These are phyloP conservation scores for Sphaerobolus stellatus DNA, from an alignment of 1,284 basidiomycete genomes.

Conservation along the genomic window DNA sequence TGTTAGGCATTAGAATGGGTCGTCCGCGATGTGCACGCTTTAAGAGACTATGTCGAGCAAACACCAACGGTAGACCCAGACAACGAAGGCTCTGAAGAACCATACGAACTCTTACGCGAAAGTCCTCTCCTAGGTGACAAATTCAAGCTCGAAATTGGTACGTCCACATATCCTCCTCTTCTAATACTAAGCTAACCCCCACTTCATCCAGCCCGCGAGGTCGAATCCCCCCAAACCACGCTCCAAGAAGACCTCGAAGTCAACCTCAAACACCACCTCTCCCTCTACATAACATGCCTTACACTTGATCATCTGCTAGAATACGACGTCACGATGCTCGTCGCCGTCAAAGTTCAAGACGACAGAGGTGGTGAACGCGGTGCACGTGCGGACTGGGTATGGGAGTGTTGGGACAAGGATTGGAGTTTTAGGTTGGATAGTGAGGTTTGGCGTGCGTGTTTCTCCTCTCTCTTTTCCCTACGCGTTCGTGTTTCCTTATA, in stretches of 20 bases:
- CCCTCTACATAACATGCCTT: conserved; percentile 65
- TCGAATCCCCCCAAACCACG: conserved; percentile 16
- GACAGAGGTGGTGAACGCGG: conserved; percentile 59
- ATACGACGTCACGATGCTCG: conserved; percentile 67
- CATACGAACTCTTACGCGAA: conserved; percentile 55
- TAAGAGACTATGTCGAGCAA: conserved; percentile 51
- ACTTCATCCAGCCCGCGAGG: conserved; percentile 13
- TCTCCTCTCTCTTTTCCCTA: conserved; percentile 12
- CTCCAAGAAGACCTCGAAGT: conserved; percentile 9
- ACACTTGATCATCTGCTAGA: conserved; percentile 55
- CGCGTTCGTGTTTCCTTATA: conserved; percentile 42
- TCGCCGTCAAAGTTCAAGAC: conserved; percentile 67
- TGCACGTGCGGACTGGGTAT: conserved; percentile 69
- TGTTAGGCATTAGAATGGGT: conserved; percentile 65
- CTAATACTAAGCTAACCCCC: conserved; percentile 8
- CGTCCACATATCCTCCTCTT: conserved; percentile 15
- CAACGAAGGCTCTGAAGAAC: conserved; percentile 16
- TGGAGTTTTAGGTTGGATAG: conserved; percentile 65
- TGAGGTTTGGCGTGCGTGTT: conserved; percentile 65
- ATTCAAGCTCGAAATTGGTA: conserved; percentile 70
- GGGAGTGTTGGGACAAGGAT: conserved; percentile 66
- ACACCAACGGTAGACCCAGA: conserved; percentile 10
- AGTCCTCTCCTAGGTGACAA: conserved; percentile 69
- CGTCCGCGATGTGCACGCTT: conserved; percentile 54
- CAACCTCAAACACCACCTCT: conserved; percentile 42